Evolutionary conservation across 176 grass and related monocot genomes (phyloP).

Genomic region (Phyllostachys edulis): DNA sequence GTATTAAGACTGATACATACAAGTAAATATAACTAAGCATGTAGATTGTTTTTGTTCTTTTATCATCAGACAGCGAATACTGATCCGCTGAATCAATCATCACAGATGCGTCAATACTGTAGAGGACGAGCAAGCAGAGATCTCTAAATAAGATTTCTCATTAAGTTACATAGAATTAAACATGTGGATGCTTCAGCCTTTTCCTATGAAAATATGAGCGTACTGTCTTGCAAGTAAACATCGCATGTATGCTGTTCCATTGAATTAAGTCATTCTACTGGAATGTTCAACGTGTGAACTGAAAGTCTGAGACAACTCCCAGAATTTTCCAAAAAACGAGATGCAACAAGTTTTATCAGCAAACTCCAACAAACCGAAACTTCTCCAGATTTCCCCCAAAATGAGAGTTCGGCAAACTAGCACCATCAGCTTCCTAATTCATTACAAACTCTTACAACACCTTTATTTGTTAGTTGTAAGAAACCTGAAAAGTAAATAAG

Average conservation of each 20-base stretch:
- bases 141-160: neutral
- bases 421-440: neutral
- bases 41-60: neutral
- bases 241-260: neutral
- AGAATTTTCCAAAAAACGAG: neutral
- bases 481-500: neutral
- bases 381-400: neutral
- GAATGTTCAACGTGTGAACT: neutral
- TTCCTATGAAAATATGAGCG: neutral
- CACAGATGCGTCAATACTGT: no score
- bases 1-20: neutral
- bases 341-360: neutral
- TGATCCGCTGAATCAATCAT: no score
- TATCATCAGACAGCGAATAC: neutral
- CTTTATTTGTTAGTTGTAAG: neutral
- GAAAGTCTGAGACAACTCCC: neutral
- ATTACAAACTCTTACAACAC: neutral
- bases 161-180: neutral
- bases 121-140: neutral
- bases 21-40: neutral
- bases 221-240: neutral
- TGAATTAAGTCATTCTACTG: neutral
- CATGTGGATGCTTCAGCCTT: neutral
- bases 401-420: neutral
- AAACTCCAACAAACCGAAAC: neutral